Evolutionary conservation across 1,284 basidiomycete genomes (phyloP), one percentile per base, ranked within the genome.

Genomic region (Ustilago xerochloae): DNA sequence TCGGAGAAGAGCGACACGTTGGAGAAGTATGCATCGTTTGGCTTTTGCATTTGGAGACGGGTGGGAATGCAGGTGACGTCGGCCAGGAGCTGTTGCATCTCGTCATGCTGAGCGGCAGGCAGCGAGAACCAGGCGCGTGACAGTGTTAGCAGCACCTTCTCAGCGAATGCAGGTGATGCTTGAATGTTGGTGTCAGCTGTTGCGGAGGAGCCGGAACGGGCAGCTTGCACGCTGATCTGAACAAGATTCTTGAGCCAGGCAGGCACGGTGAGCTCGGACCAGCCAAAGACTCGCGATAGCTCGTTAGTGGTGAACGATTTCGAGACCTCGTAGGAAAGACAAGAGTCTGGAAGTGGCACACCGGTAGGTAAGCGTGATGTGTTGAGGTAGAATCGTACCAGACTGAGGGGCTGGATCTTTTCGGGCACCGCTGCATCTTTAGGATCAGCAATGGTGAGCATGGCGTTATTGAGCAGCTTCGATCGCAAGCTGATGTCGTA

Each of bases 1-100:
- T 99, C 95, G 13, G 90, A 88, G 84, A 99, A 98, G 10, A 98
- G 87, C 67, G 93, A 89, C 35, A 92, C 93, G 73, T 90, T 93
- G 22, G 91, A 87, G 83, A 98, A 95, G 85, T 99, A 99, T 6
- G 93, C 88, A 63, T 94, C 89, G 7, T 86, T 85, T 0, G 96
- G 93, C 55, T 75, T 75, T 77, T 89, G 90, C 87, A 96, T 88
- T 7, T 94, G 94, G 16, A 86, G 85, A 3, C 90, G 90, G 0
- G 94, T 96, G 0, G 91, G 94, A n/a, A 99, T 89, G 78, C 93
- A 95, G 0, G 90, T 78, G 55, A 91, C 88, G 0, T 87, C 86
- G 57, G 87, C 86, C n/a, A 97, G 86, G 6, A 90, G 83, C 2
- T 85, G 80, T 13, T 87, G 86, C 6, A 93, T 87, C 6, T 90